Base-by-base conservation (phyloP, 768 basidiomycete species). In the Amanita fuliginea region DNA sequence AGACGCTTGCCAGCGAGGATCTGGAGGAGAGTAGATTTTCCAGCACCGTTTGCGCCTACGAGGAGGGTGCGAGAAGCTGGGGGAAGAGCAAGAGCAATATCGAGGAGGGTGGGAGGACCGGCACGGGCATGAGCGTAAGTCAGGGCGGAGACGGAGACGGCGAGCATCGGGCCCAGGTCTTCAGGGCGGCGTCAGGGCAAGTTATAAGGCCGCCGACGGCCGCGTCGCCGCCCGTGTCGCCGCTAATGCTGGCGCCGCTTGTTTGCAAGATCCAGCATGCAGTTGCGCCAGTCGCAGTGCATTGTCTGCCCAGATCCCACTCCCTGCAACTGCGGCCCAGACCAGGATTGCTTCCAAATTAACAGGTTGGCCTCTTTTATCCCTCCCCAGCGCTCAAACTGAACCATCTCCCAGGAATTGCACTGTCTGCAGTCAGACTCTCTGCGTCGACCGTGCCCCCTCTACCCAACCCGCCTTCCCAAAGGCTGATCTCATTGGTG, bases 1-100 rank as follows among this genome's bases (percentile, higher is more conserved):
- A 98, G 78, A 30, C 83, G 77, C 64, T 94, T 97, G 6, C 95
- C 95, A 0, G 95, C 95, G 5, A 97, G 75, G 50, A 98, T 85
- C 59, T 95, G 88, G 14, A 99, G 74, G 10, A 99, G 71, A 4
- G 95, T 97, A n/a, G 92, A 94, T 66, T 99, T 97, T 7, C 95
- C 95, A 45, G 90, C 86, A 13, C 32, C 32, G 11, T 32, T 32
- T 32, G 32, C 32, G 13, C 32, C 32, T 32, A 32, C 71, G 40
- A 98, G 67, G 52, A 99, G 75, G 42, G 88, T 91, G 42, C 94
- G 75, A 1, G 85, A 85, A 1, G 91, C 95, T 14, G 65, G 69
- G 2, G 80, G 79, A 3, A 98, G 75, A 47, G 70, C 56, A 24
- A 98, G 67, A 55, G 70, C 70, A 54, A 97, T 71, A 56, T 83